Base-by-base conservation (phyloP, 176 grass and related monocot species). In the Puya raimondii region DNA sequence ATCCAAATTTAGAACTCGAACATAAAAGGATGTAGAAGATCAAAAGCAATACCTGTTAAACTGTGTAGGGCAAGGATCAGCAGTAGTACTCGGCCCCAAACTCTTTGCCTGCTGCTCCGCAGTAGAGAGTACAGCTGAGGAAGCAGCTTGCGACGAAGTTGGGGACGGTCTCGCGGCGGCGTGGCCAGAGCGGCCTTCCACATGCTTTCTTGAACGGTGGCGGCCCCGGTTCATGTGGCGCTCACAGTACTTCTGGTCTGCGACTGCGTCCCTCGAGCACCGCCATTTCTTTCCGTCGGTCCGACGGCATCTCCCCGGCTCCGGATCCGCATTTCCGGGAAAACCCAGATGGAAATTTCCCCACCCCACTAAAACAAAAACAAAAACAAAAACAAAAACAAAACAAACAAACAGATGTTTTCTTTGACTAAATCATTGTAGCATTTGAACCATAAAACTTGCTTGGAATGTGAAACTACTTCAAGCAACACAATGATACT, bases 131-230 rank as follows among this genome's bases (percentile, higher is more conserved):
- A 64, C 76, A 69, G 68, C 76, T 23, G 81, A 79, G 68, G 75
- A 72, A 54, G 68, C 48, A 64, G 72, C 22, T 13, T 69, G 27
- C 57, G 79, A 64, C 11, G 80, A 51, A 20, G 51, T 80, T 69
- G 23, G 65, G 71, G 64, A 64, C 5, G 78, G 64, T 1, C 72
- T 48, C n/a, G 76, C 74, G 1, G 33, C 33, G 61, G 71, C 80
- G 72, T 85, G 87, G 51, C 61, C 77, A 57, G 69, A 58, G 81
- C 86, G 87, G 70, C 77, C 85, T 99, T 99, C 95, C 95, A 99
- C 95, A 99, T 84, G 95, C 95, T 99, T 99, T 99, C 95, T 99
- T 99, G 95, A 99, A 99, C 95, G 95, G 61, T 94, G 95, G 65
- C 95, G 95, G 78, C 88, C 91, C 33, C 95, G 91, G 33, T 93